Evolutionary conservation across 805 yeast species (phyloP).

Genomic region (Priceomyces castillae): DNA sequence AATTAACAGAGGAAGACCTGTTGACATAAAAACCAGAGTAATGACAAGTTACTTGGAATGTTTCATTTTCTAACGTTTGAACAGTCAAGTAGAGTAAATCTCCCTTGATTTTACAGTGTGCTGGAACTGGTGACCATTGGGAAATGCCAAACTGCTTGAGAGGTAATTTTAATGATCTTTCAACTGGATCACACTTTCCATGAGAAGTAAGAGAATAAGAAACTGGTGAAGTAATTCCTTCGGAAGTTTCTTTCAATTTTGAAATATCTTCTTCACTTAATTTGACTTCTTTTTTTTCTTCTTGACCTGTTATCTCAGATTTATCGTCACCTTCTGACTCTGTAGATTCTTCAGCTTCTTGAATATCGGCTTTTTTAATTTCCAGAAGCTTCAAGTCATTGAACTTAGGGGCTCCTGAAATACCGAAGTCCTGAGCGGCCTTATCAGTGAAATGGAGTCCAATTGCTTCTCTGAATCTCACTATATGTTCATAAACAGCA

Average conservation of each 20-base stretch:
- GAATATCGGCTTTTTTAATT: constrained; percentile 13
- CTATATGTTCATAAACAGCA: constrained; percentile 59
- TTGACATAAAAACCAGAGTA: constrained; percentile 78
- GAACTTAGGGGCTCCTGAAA: constrained; percentile 51
- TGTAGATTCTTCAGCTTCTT: constrained; percentile 10
- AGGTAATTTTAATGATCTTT: constrained; percentile 41
- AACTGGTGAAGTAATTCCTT: constrained; percentile 10
- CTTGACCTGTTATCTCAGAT: constrained; percentile 10
- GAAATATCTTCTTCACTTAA: constrained; percentile 31
- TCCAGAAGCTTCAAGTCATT: constrained; percentile 37
- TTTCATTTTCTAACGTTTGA: constrained; percentile 79
- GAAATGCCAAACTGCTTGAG: constrained; percentile 59
- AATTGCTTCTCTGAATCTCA: constrained; percentile 58
- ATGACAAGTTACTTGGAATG: constrained; percentile 73
- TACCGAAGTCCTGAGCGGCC: constrained; percentile 39
- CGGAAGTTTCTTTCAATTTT: constrained; percentile 15
- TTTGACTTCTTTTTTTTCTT: constrained; percentile 12
- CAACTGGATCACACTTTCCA: constrained; percentile 30
- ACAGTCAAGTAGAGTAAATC: constrained; percentile 75
- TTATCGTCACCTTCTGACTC: too few relatives aligned
- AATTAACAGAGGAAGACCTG: constrained; percentile 60
- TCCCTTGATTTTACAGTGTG: constrained; percentile 60
- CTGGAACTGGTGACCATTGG: constrained; percentile 84
- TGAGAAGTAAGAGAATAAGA: constrained; percentile 14
- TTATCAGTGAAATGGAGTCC: constrained; percentile 51